These are phyloP conservation scores for Peribolospora baueri DNA, from an alignment of 768 basidiomycete species.

Conservation along the genomic window DNA sequence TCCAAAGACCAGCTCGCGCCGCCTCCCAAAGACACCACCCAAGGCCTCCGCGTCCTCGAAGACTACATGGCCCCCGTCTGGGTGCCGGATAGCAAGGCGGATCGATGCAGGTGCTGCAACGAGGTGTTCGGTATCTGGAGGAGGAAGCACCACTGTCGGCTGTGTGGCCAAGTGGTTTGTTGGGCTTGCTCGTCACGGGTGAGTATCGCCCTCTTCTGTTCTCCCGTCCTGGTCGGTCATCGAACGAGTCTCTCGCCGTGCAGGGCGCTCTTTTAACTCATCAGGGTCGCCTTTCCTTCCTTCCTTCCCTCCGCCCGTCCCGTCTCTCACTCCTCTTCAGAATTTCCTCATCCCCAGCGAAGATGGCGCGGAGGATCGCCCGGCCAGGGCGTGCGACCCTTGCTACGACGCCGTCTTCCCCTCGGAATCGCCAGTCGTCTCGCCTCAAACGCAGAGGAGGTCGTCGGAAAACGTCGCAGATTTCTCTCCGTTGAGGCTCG, in stretches of 20 bases:
- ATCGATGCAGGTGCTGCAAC: constrained; percentile 62
- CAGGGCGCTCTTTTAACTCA: not conserved
- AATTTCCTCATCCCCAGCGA: constrained; percentile 62
- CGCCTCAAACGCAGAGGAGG: not conserved
- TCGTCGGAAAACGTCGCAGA: no score
- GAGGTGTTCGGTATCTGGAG: constrained; percentile 75
- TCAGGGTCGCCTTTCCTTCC: not conserved
- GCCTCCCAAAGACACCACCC: not conserved
- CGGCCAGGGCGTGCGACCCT: constrained; percentile 58
- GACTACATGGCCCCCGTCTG: constrained; percentile 78
- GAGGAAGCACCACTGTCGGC: constrained; percentile 88
- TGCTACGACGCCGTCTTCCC: constrained; percentile 77
- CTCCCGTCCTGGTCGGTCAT: not conserved
- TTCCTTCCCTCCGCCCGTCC: not conserved
- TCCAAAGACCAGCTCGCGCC: not conserved
- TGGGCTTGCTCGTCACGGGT: constrained; percentile 59
- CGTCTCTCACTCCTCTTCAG: constrained; percentile 23
- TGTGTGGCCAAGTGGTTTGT: constrained; percentile 77
- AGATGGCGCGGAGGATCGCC: constrained; percentile 7
- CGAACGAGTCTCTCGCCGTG: not conserved
- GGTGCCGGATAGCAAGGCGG: constrained; percentile 70
- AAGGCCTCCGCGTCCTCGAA: constrained; percentile 25
- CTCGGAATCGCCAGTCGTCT: not conserved
- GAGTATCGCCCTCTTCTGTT: constrained; percentile 11
- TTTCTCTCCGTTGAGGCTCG: no score